A percentile compares a stretch with the other conserved stretches of the same genome.
Evolutionary conservation across 2,329 filamentous ascomycete species (phyloP).

Genomic region (Alternaria postmessia): DNA sequence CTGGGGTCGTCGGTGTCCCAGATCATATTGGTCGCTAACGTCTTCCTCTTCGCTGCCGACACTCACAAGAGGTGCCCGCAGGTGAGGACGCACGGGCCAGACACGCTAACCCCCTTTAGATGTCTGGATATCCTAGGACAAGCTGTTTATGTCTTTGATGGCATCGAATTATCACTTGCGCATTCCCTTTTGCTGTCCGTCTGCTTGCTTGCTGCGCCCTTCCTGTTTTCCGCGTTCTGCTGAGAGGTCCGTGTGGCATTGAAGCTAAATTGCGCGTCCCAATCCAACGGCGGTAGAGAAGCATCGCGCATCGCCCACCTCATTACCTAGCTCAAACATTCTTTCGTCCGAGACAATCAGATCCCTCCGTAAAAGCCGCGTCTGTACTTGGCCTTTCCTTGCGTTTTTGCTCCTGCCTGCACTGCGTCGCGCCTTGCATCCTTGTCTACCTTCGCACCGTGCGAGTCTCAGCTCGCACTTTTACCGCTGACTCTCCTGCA

Average conservation of each 20-base stretch:
- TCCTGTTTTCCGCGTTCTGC: constrained; percentile 1
- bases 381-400: neutral
- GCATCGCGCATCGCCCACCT: constrained; percentile 14
- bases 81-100: constrained; percentile 13
- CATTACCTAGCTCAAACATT: constrained; percentile 9
- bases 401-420: neutral
- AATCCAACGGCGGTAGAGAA: constrained; percentile 20
- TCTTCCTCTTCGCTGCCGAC: constrained; percentile 15
- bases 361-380: neutral
- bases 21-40: constrained; percentile 23
- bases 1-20: constrained; percentile 19
- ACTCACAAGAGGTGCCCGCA: constrained; percentile 9
- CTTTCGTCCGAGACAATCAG: constrained; percentile 6
- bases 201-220: neutral
- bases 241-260: constrained; percentile 16
- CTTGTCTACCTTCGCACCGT: neutral
- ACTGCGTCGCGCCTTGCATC: constrained; percentile 2
- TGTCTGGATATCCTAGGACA: neutral
- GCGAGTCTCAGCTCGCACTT: neutral
- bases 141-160: neutral
- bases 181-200: neutral
- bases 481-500: constrained; percentile 1
- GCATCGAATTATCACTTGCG: neutral
- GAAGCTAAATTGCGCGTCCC: constrained; percentile 22
- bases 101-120: constrained; percentile 5